A percentile compares a stretch with the other conserved stretches of the same genome.
Conservation (phyloP, 352 stramenopile species). For the Globisporangium iwayamae region DNA sequence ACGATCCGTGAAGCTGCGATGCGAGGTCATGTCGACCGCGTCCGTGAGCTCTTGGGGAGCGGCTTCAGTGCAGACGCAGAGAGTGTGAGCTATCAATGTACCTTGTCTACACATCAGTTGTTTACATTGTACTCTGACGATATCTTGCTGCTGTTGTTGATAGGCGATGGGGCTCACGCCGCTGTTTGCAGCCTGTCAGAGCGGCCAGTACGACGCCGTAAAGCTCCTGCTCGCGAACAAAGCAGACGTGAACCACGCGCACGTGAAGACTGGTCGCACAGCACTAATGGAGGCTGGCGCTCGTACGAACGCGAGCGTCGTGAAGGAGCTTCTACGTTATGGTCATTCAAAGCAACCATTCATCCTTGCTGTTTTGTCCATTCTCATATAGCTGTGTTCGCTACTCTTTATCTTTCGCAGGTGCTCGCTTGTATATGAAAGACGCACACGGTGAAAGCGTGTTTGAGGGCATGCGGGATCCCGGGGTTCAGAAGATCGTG, state of each 20-base stretch:
- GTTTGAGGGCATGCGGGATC: constrained; percentile 41
- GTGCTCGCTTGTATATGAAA: constrained; percentile 33
- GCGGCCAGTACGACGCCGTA: constrained; percentile 40
- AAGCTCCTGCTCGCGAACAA: constrained; percentile 37
- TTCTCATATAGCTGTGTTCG: background rate
- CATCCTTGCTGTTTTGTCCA: background rate
- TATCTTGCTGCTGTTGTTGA: background rate
- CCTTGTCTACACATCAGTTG: background rate
- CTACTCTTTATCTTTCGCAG: constrained; percentile 13
- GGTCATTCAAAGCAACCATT: constrained; percentile 21
- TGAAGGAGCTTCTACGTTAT: constrained; percentile 57
- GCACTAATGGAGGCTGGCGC: constrained; percentile 60
- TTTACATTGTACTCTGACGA: background rate
- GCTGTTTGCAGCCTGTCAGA: constrained; percentile 52
- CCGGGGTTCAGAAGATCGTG: constrained; percentile 27
- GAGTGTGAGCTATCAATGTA: constrained; percentile 30
- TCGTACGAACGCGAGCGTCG: constrained; percentile 29
- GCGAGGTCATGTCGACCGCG: constrained; percentile 41
- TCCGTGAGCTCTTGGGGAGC: constrained; percentile 40
- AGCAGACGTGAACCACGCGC: constrained; percentile 47
- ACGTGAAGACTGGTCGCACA: constrained; percentile 53
- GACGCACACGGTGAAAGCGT: constrained; percentile 47
- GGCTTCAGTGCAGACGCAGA: constrained; percentile 56
- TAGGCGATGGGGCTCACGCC: constrained; percentile 72
- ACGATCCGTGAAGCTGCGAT: constrained; percentile 68